These are phyloP conservation scores for Colletotrichum lini DNA, from an alignment of 2,329 filamentous ascomycete genomes.

Conservation along the genomic window DNA sequence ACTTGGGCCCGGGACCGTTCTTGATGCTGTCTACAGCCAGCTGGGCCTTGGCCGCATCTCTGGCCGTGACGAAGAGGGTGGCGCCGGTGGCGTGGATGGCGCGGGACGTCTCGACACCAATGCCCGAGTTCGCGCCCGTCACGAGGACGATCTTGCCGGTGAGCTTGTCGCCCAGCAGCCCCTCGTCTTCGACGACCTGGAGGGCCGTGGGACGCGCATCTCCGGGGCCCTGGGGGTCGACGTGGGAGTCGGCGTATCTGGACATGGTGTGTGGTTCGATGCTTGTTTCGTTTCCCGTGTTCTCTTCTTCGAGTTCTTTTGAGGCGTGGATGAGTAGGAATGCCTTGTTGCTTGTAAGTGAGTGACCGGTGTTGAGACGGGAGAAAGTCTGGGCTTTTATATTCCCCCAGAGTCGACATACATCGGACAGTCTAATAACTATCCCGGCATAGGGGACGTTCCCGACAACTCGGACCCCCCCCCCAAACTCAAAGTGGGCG, in stretches of 20 bases:
- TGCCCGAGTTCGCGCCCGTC: conserved; percentile 55
- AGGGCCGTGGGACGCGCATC: conserved; percentile 52
- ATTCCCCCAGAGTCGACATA: not conserved
- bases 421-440: not conserved
- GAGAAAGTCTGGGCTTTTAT: not conserved
- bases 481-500: not conserved
- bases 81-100: conserved; percentile 56
- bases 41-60: conserved; percentile 53
- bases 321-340: not conserved
- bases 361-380: not conserved
- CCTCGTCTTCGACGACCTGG: conserved; percentile 52
- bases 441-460: not conserved
- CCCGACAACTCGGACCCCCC: not conserved
- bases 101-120: conserved; percentile 56
- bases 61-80: conserved; percentile 53
- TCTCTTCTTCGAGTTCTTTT: not conserved
- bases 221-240: conserved; percentile 46
- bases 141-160: conserved; percentile 54
- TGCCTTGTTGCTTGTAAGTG: not conserved
- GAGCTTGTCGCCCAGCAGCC: conserved; percentile 44
- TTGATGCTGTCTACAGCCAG: conserved; percentile 45
- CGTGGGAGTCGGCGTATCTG: conserved; percentile 43
- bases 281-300: not conserved
- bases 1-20: conserved; percentile 10
- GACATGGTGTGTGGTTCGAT: conserved; percentile 6